These are phyloP conservation scores for Termitomyces eurrhizus DNA, from an alignment of 768 basidiomycete species.

Conservation along the genomic window DNA sequence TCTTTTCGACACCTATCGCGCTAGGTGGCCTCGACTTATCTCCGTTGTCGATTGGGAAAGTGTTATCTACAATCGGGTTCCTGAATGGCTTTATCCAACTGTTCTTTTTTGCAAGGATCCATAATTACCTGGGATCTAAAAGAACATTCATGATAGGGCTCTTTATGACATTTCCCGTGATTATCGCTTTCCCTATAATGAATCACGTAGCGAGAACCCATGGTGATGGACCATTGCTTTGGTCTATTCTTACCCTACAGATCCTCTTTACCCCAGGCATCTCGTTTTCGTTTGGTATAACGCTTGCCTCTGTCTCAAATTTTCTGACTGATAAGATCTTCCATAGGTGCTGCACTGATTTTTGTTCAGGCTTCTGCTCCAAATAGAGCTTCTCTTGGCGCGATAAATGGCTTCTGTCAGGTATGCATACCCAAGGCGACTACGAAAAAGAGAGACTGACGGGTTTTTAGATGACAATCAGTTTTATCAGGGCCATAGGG, in stretches of 20 bases:
- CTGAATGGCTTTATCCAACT: slow-evolving; percentile 64
- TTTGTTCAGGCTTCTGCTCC: slow-evolving; percentile 64
- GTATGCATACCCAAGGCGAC: neutral
- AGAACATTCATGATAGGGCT: slow-evolving; percentile 52
- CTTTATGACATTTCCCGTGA: slow-evolving; percentile 43
- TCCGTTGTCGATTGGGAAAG: slow-evolving; percentile 60
- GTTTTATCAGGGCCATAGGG: slow-evolving; percentile 40
- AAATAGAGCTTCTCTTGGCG: slow-evolving; percentile 61
- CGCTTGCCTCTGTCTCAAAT: neutral
- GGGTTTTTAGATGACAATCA: slow-evolving; percentile 30
- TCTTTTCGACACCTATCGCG: slow-evolving; percentile 64
- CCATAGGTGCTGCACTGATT: slow-evolving; percentile 64
- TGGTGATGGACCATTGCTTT: slow-evolving; percentile 45
- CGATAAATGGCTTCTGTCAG: slow-evolving; percentile 22
- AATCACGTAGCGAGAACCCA: slow-evolving; percentile 48
- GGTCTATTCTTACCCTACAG: slow-evolving; percentile 47
- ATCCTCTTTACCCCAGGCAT: slow-evolving; percentile 44
- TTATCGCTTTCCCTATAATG: slow-evolving; percentile 57
- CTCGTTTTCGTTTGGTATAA: slow-evolving; percentile 30
- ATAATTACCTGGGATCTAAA: slow-evolving; percentile 60
- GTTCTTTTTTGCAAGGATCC: slow-evolving; percentile 62
- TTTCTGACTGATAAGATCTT: neutral
- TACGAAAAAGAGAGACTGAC: neutral
- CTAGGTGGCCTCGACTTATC: slow-evolving; percentile 69
- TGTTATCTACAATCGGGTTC: slow-evolving; percentile 57